phyloP scores from a whole-genome alignment of 805 yeast species.

The Candida verbasci region DNA sequence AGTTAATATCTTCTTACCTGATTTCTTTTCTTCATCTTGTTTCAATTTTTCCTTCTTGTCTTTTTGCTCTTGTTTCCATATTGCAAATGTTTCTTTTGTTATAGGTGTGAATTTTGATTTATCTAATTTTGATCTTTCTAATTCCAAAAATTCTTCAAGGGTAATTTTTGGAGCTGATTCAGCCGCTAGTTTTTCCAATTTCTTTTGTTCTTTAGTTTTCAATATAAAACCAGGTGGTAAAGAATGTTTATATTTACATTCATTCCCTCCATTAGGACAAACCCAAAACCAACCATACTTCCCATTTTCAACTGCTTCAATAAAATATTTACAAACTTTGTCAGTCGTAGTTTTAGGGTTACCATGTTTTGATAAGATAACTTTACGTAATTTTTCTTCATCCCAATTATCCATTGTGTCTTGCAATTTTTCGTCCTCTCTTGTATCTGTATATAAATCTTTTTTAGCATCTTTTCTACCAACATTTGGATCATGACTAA shows the following conservation, averaged over 20 bases:
- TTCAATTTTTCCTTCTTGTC: conserved; percentile 47
- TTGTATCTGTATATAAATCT: conserved; percentile 88
- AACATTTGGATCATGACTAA: conserved; percentile 80
- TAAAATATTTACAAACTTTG: conserved; percentile 87
- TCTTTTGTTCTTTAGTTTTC: conserved; percentile 94
- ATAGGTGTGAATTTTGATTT: conserved; percentile 77
- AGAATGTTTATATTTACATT: conserved; percentile 92
- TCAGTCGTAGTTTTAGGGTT: conserved; percentile 93
- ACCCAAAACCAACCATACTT: conserved; percentile 99
- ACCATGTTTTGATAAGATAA: conserved; percentile 88
- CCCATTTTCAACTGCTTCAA: conserved; percentile 95
- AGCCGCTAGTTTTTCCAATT: conserved; percentile 78
- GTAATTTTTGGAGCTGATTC: conserved; percentile 87
- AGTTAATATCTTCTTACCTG: conserved; percentile 46
- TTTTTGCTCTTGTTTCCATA: conserved; percentile 75
- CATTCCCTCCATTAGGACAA: conserved; percentile 91
- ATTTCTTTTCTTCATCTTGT: conserved; percentile 25
- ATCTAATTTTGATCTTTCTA: conserved; percentile 84
- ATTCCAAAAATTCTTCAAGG: conserved; percentile 91
- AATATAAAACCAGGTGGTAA: conserved; percentile 95
- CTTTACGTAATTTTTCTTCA: conserved; percentile 86
- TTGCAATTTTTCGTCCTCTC: conserved; percentile 58
- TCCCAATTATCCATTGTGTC: conserved; percentile 98
- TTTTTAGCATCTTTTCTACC: conserved; percentile 88
- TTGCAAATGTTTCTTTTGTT: conserved; percentile 69